These are phyloP conservation scores for Penicillium decumbens DNA, from an alignment of 2,329 filamentous ascomycete genomes.

Conservation along the genomic window DNA sequence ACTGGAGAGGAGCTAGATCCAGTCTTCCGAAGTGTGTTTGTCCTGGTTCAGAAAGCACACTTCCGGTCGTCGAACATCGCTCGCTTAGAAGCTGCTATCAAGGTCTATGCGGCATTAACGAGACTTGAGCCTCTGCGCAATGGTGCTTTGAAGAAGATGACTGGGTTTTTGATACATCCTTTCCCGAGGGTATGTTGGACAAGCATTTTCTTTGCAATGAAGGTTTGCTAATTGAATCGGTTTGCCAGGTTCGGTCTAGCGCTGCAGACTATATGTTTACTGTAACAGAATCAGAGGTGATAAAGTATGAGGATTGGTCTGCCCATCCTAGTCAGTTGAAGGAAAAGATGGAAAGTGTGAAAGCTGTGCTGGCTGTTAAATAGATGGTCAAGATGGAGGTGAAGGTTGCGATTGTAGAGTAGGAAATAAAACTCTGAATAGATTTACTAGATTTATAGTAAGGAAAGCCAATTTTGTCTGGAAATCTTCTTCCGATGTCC, in stretches of 20 bases:
- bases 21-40: conserved; percentile 60
- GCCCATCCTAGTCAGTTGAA: conserved; percentile 34
- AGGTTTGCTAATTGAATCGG: conserved; percentile 1
- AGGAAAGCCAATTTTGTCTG: background rate
- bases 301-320: conserved; percentile 37
- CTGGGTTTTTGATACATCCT: conserved; percentile 70
- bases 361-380: conserved; percentile 6
- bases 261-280: conserved; percentile 38
- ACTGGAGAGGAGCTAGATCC: conserved; percentile 43
- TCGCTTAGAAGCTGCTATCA: conserved; percentile 74
- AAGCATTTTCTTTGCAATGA: no score
- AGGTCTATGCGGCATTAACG: conserved; percentile 70
- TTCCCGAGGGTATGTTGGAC: conserved; percentile 64
- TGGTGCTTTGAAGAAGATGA: conserved; percentile 64
- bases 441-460: no score
- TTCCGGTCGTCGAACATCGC: conserved; percentile 78
- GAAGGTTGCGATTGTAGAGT: background rate
- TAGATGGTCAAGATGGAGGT: background rate
- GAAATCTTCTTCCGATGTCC: no score
- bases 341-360: conserved; percentile 29
- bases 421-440: no score
- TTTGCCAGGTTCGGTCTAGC: conserved; percentile 32
- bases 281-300: conserved; percentile 27
- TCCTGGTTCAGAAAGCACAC: conserved; percentile 69
- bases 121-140: conserved; percentile 48